phyloP scores from a whole-genome alignment of 257 asterid species.

The Fraxinus excelsior region DNA sequence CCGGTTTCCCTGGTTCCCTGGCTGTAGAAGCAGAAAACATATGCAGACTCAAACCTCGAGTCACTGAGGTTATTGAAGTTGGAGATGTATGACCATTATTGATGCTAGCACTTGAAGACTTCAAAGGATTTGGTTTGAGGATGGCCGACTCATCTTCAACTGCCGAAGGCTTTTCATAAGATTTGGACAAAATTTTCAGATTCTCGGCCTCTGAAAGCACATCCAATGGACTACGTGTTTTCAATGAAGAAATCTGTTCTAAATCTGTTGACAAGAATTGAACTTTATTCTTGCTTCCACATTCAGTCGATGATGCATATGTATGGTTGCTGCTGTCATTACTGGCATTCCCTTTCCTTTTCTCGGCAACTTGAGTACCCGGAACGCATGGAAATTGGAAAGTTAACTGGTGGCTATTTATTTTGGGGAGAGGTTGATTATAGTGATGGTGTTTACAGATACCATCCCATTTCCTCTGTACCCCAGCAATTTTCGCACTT shows the following conservation, averaged over 20 bases:
- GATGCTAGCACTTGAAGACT: constrained; percentile 35
- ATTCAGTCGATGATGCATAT: constrained; percentile 39
- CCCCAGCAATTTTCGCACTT: constrained; percentile 44
- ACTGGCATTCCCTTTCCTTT: constrained; percentile 36
- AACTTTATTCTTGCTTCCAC: constrained; percentile 30
- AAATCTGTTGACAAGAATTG: constrained; percentile 37
- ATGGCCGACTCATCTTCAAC: constrained; percentile 22
- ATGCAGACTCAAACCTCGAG: constrained; percentile 60
- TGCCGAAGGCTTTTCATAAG: constrained; percentile 32
- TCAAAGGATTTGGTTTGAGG: constrained; percentile 24
- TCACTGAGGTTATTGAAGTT: constrained; percentile 61
- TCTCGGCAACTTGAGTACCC: constrained; percentile 53
- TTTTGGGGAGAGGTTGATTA: constrained; percentile 38
- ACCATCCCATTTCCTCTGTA: constrained; percentile 70
- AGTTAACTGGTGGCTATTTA: constrained; percentile 24
- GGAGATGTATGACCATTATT: constrained; percentile 46
- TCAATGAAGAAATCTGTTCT: constrained; percentile 34
- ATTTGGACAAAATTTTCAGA: constrained; percentile 25
- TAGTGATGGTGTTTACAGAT: constrained; percentile 58
- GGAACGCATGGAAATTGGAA: constrained; percentile 44
- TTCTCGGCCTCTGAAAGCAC: constrained; percentile 30
- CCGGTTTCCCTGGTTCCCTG: constrained; percentile 33
- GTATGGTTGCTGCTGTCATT: constrained; percentile 24
- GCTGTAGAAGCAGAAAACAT: constrained; percentile 32
- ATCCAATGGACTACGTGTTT: constrained; percentile 35